Conservation (phyloP, 805 yeast species). For the Cyberlindnera japonica region DNA sequence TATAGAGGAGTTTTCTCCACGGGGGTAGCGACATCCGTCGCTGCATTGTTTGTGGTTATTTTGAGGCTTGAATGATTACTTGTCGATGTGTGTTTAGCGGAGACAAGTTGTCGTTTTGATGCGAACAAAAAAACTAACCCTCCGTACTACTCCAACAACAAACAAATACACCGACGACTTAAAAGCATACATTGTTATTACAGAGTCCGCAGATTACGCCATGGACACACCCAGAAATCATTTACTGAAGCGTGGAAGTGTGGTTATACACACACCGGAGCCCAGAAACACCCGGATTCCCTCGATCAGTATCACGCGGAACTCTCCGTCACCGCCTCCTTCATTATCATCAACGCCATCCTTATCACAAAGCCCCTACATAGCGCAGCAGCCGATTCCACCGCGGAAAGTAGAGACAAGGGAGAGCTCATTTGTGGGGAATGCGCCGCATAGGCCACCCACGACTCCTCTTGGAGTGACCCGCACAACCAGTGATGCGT, state of each 20-base stretch:
- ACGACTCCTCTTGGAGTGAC: not conserved
- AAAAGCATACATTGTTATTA: too few species aligned
- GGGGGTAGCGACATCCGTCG: constrained; percentile 34
- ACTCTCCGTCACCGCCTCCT: not conserved
- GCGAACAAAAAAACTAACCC: too few species aligned
- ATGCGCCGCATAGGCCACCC: not conserved
- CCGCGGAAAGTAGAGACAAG: not conserved
- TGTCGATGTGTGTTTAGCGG: too few species aligned
- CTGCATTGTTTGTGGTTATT: too few species aligned
- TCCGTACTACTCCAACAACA: too few species aligned
- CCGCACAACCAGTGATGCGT: not conserved
- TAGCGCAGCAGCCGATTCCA: not conserved
- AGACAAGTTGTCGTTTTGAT: too few species aligned
- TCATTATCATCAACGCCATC: not conserved
- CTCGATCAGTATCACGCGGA: not conserved
- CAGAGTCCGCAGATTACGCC: too few species aligned
- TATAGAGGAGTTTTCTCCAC: constrained; percentile 87
- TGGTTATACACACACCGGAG: not conserved
- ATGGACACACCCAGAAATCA: too few species aligned
- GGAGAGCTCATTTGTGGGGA: not conserved
- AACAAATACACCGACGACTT: too few species aligned
- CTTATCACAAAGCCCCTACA: not conserved
- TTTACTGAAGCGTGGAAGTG: not conserved
- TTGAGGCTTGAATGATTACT: too few species aligned
- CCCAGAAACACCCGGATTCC: not conserved